phyloP scores from a whole-genome alignment of 176 grass and related monocot genomes.

The Eremochloa ophiuroides region DNA sequence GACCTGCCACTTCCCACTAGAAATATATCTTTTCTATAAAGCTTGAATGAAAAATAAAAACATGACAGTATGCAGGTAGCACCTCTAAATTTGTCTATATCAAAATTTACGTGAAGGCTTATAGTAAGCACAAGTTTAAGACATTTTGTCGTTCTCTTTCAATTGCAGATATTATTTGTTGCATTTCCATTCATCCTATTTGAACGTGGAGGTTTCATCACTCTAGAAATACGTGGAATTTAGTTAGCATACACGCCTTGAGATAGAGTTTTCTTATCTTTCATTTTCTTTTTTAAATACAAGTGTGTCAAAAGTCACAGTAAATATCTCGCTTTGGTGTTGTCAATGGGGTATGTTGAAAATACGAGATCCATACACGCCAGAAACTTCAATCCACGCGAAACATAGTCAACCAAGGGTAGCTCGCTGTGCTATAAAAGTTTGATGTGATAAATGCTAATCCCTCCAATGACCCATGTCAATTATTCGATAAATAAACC shows the following conservation, averaged over 20 bases:
- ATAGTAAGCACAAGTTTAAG: neutral
- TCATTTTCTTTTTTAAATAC: neutral
- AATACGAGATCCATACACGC: neutral
- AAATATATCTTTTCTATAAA: conserved; percentile 30
- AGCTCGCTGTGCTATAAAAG: neutral
- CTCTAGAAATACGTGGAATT: neutral
- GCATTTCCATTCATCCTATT: neutral
- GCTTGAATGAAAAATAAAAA: neutral
- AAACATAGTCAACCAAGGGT: neutral
- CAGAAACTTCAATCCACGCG: neutral
- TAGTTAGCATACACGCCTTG: neutral
- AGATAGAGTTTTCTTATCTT: neutral
- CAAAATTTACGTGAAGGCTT: neutral
- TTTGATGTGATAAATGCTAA: no score
- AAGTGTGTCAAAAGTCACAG: neutral
- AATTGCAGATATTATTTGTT: neutral
- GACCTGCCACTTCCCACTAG: conserved; percentile 16
- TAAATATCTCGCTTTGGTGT: neutral
- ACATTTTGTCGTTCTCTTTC: neutral
- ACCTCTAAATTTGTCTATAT: neutral
- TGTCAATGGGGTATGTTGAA: neutral
- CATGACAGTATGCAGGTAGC: neutral
- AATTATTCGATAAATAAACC: no score
- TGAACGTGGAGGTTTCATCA: neutral
- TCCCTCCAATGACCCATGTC: no score